Evolutionary conservation across 2,329 filamentous ascomycete species (phyloP).

Genomic region (Fusarium virguliforme): DNA sequence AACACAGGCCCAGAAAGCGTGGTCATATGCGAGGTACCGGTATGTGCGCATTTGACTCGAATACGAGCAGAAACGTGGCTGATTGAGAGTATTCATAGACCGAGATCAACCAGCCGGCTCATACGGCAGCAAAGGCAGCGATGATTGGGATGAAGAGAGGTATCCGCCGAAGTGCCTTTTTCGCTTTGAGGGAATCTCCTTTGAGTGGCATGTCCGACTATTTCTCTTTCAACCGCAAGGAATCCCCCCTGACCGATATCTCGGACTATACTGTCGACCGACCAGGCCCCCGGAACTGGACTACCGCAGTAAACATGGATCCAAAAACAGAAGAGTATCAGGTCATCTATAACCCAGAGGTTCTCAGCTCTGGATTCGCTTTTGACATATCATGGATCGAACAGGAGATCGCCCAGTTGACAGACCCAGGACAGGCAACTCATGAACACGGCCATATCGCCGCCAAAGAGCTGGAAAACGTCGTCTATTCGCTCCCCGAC

Average conservation of each 20-base stretch:
- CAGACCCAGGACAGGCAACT: background rate
- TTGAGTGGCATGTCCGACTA: constrained; percentile 1
- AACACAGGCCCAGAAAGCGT: constrained; percentile 2
- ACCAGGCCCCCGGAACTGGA: background rate
- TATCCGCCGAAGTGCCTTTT: constrained; percentile 1
- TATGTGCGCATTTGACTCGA: background rate
- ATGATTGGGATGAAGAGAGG: constrained; percentile 4
- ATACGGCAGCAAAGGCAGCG: constrained; percentile 9
- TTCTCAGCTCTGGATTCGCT: background rate
- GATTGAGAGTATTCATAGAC: background rate
- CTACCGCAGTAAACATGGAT: background rate
- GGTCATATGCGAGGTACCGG: constrained; percentile 1
- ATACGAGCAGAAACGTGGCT: background rate
- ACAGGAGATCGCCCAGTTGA: constrained; percentile 21
- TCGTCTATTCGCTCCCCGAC: constrained; percentile 21
- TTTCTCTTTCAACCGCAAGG: constrained; percentile 2
- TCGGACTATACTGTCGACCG: constrained; percentile 8
- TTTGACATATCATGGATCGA: constrained; percentile 20
- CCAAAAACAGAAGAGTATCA: background rate
- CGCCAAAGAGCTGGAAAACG: constrained; percentile 18
- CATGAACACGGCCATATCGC: background rate
- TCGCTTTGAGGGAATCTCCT: constrained; percentile 5
- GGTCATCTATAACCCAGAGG: background rate
- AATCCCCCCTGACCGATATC: background rate
- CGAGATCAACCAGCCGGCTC: constrained; percentile 4